Conservation (phyloP, 176 grass and related monocot species). For the Zizania latifolia region DNA sequence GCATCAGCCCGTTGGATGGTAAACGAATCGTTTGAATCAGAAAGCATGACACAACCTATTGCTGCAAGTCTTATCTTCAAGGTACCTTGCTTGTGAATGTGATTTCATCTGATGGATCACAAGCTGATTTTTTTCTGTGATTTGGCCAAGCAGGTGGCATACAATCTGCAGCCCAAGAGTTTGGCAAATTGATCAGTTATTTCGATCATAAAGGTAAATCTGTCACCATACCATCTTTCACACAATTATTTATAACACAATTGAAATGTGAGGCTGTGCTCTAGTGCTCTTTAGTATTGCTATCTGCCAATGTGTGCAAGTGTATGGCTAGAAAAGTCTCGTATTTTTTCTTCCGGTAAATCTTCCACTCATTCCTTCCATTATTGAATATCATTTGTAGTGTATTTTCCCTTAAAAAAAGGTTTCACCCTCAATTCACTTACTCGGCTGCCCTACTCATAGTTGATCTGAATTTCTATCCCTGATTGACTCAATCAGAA, state of each 20-base stretch:
- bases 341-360: no score
- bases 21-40: constrained; percentile 47
- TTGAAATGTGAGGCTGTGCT: no score
- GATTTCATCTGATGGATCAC: constrained; percentile 6
- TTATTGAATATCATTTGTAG: no score
- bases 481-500: no score
- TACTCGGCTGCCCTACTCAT: no score
- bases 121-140: constrained; percentile 18
- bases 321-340: neutral
- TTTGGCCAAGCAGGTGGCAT: constrained; percentile 72
- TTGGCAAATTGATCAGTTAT: constrained; percentile 73
- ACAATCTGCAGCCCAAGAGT: constrained; percentile 70
- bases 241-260: neutral
- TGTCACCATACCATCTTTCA: neutral
- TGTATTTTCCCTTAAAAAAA: no score
- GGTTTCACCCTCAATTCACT: no score
- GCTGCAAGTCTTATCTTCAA: constrained; percentile 61
- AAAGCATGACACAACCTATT: constrained; percentile 63
- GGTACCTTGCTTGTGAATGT: constrained; percentile 37
- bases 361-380: no score
- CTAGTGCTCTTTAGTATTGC: no score
- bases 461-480: no score
- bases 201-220: constrained; percentile 61
- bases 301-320: no score
- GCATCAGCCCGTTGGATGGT: constrained; percentile 2